Base-by-base conservation (phyloP, 257 asterid genomes). In the Solanum pennellii region DNA sequence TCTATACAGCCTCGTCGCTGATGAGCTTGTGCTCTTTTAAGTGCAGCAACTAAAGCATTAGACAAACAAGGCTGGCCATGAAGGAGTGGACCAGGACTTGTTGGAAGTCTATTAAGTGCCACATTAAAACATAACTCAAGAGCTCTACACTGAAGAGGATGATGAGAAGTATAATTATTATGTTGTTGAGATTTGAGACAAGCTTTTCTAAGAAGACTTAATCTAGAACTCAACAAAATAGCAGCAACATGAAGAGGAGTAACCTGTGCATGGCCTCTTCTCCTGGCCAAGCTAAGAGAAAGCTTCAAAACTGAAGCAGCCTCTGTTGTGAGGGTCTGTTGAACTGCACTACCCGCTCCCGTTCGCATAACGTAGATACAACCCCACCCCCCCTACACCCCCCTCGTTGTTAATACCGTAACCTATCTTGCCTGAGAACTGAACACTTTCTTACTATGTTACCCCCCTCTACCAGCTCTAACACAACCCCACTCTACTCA, bases 171-270 rank as follows among this genome's bases (percentile, higher is more conserved):
- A 15, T 25, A 47, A 23, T 79, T 49, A 45, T 44, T 91, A 27
- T 59, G 86, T 5, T 93, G 93, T 39, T 91, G 97, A 29, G 96
- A 93, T 65, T 91, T 92, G 83, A 94, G 91, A 88, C 99, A 96
- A 74, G 99, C 99, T 41, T 93, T 88, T 72, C 93, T 88, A 56
- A 96, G 91, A 65, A 91, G 92, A 87, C 93, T 91, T 44, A 92
- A 47, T 82, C 94, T 89, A 60, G 98, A 90, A 89, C 86, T 90
- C 52, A 96, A 90, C 47, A 95, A 66, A 16, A 95, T 94, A 74
- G 95, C 96, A 72, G 97, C 98, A 45, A 96, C 98, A 89, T 96
- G 99, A 44, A 96, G 96, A 1, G 99, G 99, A 5, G 98, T 96
- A 86, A 96, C 90, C 89, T 96, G 99, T 2, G 99, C 95, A 89